phyloP scores from a whole-genome alignment of 345 rosid species.

The Pseudoturritis turrita region DNA sequence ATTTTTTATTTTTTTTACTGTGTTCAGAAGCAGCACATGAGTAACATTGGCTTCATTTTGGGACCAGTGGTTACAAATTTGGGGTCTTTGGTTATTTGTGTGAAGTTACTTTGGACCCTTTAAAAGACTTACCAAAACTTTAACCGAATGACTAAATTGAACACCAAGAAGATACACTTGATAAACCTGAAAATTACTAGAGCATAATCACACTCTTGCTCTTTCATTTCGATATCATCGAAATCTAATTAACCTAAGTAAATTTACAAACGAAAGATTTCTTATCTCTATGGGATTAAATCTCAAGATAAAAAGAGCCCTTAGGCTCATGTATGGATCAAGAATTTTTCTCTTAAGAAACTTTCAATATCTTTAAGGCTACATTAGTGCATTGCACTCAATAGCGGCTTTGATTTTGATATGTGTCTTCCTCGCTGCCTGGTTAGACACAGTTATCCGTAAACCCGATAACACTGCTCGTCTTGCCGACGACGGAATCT shows the following conservation, averaged over 20 bases:
- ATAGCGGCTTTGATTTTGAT: conserved; percentile 32
- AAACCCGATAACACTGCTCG: conserved; percentile 63
- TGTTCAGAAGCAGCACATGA: conserved; percentile 25
- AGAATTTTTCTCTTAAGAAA: not conserved
- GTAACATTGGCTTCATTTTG: conserved; percentile 16
- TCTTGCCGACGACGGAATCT: conserved; percentile 57
- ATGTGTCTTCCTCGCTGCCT: conserved; percentile 54
- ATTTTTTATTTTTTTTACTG: conserved; percentile 4
- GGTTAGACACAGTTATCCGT: conserved; percentile 37
- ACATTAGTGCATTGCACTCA: conserved; percentile 1
- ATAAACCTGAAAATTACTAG: not conserved
- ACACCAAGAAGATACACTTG: not conserved
- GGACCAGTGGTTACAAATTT: conserved; percentile 18
- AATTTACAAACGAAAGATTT: not conserved
- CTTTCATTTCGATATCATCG: not conserved
- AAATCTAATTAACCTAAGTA: not conserved
- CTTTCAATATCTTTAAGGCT: not conserved
- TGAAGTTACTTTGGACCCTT: not conserved
- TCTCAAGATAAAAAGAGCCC: not conserved
- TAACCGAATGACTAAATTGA: conserved; percentile 1
- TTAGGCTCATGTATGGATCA: not conserved
- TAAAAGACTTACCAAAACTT: not conserved
- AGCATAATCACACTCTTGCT: not conserved
- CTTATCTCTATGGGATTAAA: not conserved
- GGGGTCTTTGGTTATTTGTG: conserved; percentile 11